Evolutionary conservation across 768 basidiomycete genomes (phyloP).

Genomic region (Kwoniella dejecticola): DNA sequence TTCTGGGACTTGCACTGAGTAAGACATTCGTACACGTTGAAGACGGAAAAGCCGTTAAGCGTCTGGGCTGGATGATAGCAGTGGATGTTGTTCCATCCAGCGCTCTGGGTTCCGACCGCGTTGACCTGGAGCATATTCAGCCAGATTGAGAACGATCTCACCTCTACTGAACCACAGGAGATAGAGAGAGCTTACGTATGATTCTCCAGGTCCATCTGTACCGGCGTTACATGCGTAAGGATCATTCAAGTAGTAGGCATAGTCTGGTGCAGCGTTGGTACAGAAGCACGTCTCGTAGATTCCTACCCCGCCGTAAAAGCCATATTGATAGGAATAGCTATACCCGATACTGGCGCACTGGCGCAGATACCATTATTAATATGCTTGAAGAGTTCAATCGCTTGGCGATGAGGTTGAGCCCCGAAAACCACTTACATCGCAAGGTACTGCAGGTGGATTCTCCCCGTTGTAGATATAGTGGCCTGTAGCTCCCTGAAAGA

Average conservation of each 20-base stretch:
- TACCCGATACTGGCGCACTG: neutral
- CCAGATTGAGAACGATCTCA: neutral
- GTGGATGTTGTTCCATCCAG: neutral
- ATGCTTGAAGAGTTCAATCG: too few relatives aligned
- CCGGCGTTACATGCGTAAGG: neutral
- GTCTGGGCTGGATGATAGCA: too few relatives aligned
- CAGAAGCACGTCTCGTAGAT: neutral
- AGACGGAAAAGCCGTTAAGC: too few relatives aligned
- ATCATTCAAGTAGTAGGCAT: neutral
- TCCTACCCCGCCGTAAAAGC: neutral
- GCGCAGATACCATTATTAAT: too few relatives aligned
- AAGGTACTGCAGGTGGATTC: neutral
- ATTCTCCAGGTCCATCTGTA: neutral
- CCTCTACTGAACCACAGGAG: too few relatives aligned
- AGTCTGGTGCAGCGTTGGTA: neutral
- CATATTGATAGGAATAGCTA: neutral
- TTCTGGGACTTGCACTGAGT: too few relatives aligned
- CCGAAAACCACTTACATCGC: conserved; percentile 2
- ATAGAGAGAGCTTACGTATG: neutral
- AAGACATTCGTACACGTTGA: too few relatives aligned
- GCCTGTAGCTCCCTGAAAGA: neutral
- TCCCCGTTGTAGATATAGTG: neutral
- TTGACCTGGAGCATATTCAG: neutral
- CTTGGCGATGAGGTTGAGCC: too few relatives aligned
- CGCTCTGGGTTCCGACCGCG: neutral